These are phyloP conservation scores for Gastrolobium bilobum DNA, from an alignment of 306 rosid species.

Conservation along the genomic window DNA sequence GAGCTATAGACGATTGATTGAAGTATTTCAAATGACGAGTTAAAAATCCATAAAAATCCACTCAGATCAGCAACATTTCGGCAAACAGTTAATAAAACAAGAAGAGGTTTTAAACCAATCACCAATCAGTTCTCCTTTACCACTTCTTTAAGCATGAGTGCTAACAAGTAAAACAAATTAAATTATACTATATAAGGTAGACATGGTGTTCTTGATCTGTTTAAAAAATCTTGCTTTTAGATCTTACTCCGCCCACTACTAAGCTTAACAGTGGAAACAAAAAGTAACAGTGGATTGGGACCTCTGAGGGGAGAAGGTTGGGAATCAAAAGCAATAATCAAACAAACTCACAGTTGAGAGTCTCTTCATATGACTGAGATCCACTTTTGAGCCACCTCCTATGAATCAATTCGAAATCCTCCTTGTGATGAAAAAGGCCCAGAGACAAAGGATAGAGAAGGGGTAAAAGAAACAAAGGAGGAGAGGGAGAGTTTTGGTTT, in stretches of 20 bases:
- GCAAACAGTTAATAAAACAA: conserved; percentile 33
- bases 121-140: neutral
- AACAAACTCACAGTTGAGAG: conserved; percentile 67
- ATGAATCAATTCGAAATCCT: conserved; percentile 29
- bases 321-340: conserved; percentile 40
- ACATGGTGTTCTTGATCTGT: conserved; percentile 46
- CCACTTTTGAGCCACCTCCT: conserved; percentile 38
- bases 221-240: conserved; percentile 29
- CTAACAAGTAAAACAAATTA: conserved; percentile 14
- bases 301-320: neutral
- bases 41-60: conserved; percentile 30
- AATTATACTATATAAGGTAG: conserved; percentile 22
- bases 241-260: conserved; percentile 43
- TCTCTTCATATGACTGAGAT: conserved; percentile 77
- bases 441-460: neutral
- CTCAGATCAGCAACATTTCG: conserved; percentile 44
- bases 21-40: conserved; percentile 19
- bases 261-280: conserved; percentile 40
- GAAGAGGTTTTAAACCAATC: conserved; percentile 23
- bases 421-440: conserved; percentile 10
- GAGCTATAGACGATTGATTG: neutral
- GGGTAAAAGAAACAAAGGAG: conserved; percentile 26
- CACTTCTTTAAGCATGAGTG: conserved; percentile 7
- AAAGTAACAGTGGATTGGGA: conserved; percentile 20
- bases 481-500: conserved; percentile 27